Base-by-base conservation (phyloP, 2,329 filamentous ascomycete genomes). In the Mollisia scopiformis region DNA sequence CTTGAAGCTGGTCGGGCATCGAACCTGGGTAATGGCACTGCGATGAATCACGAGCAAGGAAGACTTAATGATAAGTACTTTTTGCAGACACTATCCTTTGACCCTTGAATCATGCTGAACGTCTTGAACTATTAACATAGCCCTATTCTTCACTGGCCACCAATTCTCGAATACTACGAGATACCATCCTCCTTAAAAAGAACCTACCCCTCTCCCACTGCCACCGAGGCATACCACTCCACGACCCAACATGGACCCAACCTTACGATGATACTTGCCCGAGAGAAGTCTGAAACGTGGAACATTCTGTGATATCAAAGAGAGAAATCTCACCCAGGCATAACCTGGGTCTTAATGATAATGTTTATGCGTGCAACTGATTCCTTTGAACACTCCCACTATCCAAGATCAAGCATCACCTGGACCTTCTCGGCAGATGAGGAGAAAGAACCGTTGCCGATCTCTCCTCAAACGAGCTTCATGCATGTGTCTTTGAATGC, bases 1-100 rank as follows among this genome's bases (percentile, higher is more conserved):
- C n/a, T n/a, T 47, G 3, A 19, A 19, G 11, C 39, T 43, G 39
- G n/a, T 19, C n/a, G n/a, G n/a, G n/a, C 39, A 43, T 43, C 43
- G 28, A 6, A 47, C 3, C 21, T 6, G 43, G 43, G 10, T 21
- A 27, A 47, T 28, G 10, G 14, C 43, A 47, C n/a, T 47, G 14
- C 14, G 43, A 28, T 13, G 43, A 47, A 27, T 47, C 21, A 47
- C 25, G 11, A 28, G 28, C 21, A 13, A 27, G 3, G 43, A 28
- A 13, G 13, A 47, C 23, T 47, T 33, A 56, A 56, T 56, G 53
- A 47, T 56, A 56, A 56, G 53, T 56, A 56, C 53, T 25, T 46
- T 47, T 56, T 56, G 28, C 37, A 47, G 21, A 33, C 49, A 31
- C 16, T 52, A 30, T 31, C 28, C 27, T 19, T 52, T 31, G 49